Evolutionary conservation across 192 early-diverging fungal species (phyloP).

Genomic region (Endogone sp.): DNA sequence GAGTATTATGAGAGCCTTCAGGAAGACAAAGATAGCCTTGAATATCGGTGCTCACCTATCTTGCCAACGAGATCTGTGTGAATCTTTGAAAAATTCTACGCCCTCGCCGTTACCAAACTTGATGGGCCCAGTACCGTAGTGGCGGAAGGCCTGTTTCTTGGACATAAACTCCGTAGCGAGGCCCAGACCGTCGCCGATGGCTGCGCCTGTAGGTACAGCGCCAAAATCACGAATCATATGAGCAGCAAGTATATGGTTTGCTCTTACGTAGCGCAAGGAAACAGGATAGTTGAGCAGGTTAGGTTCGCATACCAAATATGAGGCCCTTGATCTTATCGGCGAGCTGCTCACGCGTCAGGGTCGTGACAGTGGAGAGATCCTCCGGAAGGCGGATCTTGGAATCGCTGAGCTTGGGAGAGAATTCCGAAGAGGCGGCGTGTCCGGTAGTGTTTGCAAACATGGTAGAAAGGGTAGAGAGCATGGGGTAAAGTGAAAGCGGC

Average conservation of each 20-base stretch:
- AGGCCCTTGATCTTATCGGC: neutral
- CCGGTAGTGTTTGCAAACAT: neutral
- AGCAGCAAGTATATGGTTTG: neutral
- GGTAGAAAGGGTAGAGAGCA: too few relatives aligned
- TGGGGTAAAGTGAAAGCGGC: too few relatives aligned
- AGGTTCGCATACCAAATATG: neutral
- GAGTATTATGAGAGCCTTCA: neutral
- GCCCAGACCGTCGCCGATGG: conserved; percentile 58
- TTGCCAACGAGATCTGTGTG: conserved; percentile 21
- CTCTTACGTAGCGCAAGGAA: conserved; percentile 3
- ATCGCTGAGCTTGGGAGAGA: neutral
- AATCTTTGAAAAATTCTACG: conserved; percentile 18
- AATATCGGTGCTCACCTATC: conserved; percentile 27
- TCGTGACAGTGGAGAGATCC: neutral
- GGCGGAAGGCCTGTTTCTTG: conserved; percentile 34
- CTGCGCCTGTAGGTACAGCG: conserved; percentile 53
- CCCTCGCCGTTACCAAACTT: conserved; percentile 47
- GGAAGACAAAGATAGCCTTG: neutral
- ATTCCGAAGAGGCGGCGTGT: neutral
- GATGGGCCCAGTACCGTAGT: conserved; percentile 59
- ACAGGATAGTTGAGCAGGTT: conserved; percentile 2
- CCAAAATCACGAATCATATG: conserved; percentile 53
- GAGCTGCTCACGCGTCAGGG: neutral
- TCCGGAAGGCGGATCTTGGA: neutral
- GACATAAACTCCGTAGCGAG: conserved; percentile 88